Percentiles rank a stretch among this genome's conserved stretches.
Conservation (phyloP, 1,139 yeast species). For the Diutina sp. region DNA sequence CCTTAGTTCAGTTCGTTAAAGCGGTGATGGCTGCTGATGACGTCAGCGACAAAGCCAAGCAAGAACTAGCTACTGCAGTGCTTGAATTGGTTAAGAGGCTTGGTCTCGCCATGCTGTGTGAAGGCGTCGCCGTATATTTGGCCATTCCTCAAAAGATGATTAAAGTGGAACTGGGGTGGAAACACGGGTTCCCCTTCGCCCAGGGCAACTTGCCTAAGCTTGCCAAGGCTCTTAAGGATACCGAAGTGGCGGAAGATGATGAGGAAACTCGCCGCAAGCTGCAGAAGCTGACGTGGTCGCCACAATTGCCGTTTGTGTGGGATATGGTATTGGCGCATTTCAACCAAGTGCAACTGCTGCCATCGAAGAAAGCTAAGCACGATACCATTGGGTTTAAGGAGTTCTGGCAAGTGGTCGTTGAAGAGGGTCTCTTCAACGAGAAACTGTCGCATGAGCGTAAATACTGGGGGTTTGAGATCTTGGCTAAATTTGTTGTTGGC, state of each 20-base stretch:
- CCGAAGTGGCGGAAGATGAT: constrained; percentile 23
- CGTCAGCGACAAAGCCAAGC: constrained; percentile 9
- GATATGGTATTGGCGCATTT: constrained; percentile 39
- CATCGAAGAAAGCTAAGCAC: constrained; percentile 12
- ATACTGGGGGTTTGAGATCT: constrained; percentile 74
- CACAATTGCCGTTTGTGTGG: constrained; percentile 82
- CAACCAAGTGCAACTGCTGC: constrained; percentile 8
- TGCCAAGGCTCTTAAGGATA: constrained; percentile 55
- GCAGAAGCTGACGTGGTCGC: constrained; percentile 63
- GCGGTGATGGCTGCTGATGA: constrained; percentile 8
- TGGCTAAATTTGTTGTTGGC: constrained; percentile 29
- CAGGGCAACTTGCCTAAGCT: constrained; percentile 51
- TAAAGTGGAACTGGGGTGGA: constrained; percentile 37
- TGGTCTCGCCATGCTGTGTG: constrained; percentile 55
- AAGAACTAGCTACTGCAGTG: constrained; percentile 13
- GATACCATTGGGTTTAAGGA: constrained; percentile 36
- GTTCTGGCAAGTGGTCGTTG: constrained; percentile 73
- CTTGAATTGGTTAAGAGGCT: constrained; percentile 34
- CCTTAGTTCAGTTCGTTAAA: constrained; percentile 42
- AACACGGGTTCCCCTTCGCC: constrained; percentile 56
- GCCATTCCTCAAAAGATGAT: constrained; percentile 18
- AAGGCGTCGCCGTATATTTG: constrained; percentile 68
- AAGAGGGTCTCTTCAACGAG: constrained; percentile 65
- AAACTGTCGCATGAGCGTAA: constrained; percentile 80
- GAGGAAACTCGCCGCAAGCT: constrained; percentile 17